Evolutionary conservation across 352 stramenopile genomes (phyloP).

Genomic region (Phytophthora syringae): DNA sequence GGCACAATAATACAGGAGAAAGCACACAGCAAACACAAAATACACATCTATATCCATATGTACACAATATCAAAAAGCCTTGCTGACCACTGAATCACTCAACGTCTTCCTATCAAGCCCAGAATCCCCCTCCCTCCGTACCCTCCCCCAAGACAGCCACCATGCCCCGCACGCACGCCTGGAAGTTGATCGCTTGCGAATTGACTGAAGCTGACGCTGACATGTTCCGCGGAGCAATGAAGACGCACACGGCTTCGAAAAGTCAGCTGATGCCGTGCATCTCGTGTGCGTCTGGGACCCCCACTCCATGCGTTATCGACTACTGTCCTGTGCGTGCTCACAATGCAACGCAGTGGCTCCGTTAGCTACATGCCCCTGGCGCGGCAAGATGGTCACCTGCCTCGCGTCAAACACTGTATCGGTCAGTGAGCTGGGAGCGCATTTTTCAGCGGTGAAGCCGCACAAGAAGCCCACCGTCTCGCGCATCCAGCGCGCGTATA

Average conservation of each 20-base stretch:
- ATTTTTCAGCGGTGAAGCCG: no score
- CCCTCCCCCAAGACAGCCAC: background rate
- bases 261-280: slow-evolving; percentile 10
- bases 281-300: background rate
- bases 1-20: no score
- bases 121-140: no score
- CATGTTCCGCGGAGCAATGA: background rate
- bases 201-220: background rate
- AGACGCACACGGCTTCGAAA: background rate
- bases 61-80: no score
- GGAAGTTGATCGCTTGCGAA: background rate
- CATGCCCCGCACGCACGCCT: background rate
- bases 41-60: no score
- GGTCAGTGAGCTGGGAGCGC: background rate
- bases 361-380: background rate
- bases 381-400: slow-evolving; percentile 3
- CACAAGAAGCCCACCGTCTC: no score
- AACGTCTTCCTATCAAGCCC: no score
- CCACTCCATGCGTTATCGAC: slow-evolving; percentile 9
- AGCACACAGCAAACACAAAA: no score
- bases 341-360: background rate
- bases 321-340: background rate
- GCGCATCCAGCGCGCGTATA: slow-evolving; percentile 1
- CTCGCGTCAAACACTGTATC: background rate
- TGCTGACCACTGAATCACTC: no score